Base-by-base conservation (phyloP, 2,329 filamentous ascomycete species). In the Epicoccum sorghinum region DNA sequence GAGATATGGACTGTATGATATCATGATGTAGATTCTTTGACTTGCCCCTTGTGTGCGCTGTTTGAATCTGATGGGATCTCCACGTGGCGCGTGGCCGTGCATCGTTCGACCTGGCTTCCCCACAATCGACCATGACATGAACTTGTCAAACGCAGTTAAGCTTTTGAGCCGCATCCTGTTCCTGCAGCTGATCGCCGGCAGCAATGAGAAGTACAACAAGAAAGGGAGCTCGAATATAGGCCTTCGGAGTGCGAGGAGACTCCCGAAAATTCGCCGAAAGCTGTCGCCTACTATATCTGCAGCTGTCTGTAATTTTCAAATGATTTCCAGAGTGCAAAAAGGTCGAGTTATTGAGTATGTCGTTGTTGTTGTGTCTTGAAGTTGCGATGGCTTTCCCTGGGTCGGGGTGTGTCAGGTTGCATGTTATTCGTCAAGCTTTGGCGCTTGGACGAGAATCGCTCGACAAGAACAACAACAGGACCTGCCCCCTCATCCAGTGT, bases 121-220 rank as follows among this genome's bases (percentile, higher is more conserved):
- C 53, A 50, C 48, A 50, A 38, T 38, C 47, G 39, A 52, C 47
- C 39, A 52, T 57, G 54, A 52, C 54, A 48, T 44, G 54, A 47
- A 57, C 48, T 48, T 51, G 54, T 52, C 54, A 48, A 57, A 57
- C 48, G 33, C 42, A 57, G 54, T 64, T 66, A 70, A 72, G 71
- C 69, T 57, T 67, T 71, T 65, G 59, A 72, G 69, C 68, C 69
- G 66, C 69, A 71, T 64, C 32, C 46, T 65, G 68, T 70, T 65
- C 68, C 69, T 72, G 67, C 70, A 68, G 61, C 43, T 59, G 69
- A 71, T 70, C 62, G 60, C 57, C 61, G 56, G 63, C 68, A 67
- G 64, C 59, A 59, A 64, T 59, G 53, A 59, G 48, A 57, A 47
- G 60, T 50, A 55, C 58, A 42, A 58, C 32, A 36, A 43, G 51